Base-by-base conservation (phyloP, 768 basidiomycete genomes). In the Amanita pseudoporphyria region DNA sequence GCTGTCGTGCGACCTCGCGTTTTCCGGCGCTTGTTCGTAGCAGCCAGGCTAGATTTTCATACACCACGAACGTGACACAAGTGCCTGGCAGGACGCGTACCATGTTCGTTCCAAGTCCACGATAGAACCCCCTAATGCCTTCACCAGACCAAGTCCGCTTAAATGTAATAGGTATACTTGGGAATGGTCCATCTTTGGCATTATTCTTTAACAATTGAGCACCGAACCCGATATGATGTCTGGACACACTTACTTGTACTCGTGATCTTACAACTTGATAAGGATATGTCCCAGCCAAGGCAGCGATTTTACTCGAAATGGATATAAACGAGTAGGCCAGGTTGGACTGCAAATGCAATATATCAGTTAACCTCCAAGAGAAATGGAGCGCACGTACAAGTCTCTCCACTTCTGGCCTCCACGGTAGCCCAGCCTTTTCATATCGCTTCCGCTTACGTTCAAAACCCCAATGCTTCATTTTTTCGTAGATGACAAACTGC, bases 11-110 rank as follows among this genome's bases (percentile, higher is more conserved):
- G 45, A 62, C 63, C 51, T 75, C 77, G 26, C 75, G 70, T 52
- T 66, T 73, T n/a, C 71, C 69, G 42, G 87, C 87, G 2, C 75
- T 74, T 5, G 77, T 79, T 54, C 83, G 72, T 37, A 92, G 63
- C 22, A 90, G 59, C 88, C 88, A 92, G 0, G 89, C 88, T 49
- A 92, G 62, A 56, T 92, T 92, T 62, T 92, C 96, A 62, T 98
- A 99, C 16, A 97, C 93, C 33, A 98, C 95, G 56, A 98, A 96
- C 4, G 95, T 98, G 40, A 97, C 87, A 62, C 95, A 97, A 3
- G 95, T 98, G 24, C 95, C 96, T 0, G 96, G 96, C 13, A 98
- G 74, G 43, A 99, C 94, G 12, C 96, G 80, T 10, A 99, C 81
- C 21, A 96, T 76, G 60, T 97, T 98, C 22, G 91, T 94, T 2